phyloP scores from a whole-genome alignment of 345 rosid genomes.

The Euphorbia tirucalli region DNA sequence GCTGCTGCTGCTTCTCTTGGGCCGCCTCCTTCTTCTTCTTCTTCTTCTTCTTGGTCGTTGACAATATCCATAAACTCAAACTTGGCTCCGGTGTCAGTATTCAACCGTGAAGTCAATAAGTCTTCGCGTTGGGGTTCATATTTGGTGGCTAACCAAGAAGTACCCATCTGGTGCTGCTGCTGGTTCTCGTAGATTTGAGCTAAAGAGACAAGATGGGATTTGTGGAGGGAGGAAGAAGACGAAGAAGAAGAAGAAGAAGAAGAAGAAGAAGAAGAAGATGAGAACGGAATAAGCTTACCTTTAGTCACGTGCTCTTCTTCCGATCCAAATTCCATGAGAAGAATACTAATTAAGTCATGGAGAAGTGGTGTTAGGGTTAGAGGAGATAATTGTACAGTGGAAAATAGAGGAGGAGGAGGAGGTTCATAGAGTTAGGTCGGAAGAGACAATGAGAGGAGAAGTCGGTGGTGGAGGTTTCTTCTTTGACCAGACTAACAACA shows the following conservation, averaged over 20 bases:
- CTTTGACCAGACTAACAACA: conserved; percentile 21
- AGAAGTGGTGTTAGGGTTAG: conserved; percentile 1
- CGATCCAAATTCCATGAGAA: conserved; percentile 32
- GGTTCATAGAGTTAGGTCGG: background rate
- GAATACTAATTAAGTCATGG: background rate
- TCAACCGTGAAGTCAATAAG: conserved; percentile 8
- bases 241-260: conserved; percentile 24
- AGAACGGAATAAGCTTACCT: conserved; percentile 26
- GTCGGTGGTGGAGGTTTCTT: conserved; percentile 21
- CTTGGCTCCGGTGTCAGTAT: background rate
- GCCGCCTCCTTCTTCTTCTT: conserved; percentile 13
- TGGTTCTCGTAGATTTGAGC: conserved; percentile 16
- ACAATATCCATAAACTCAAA: conserved; percentile 20
- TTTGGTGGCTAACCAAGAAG: conserved; percentile 37
- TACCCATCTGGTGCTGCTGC: conserved; percentile 24
- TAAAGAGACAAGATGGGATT: background rate
- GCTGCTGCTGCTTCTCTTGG: conserved; percentile 11
- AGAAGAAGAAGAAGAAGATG: conserved; percentile 26
- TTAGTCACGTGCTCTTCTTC: conserved; percentile 31
- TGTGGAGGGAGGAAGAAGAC: conserved; percentile 14
- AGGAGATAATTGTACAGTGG: background rate
- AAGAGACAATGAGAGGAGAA: conserved; percentile 2
- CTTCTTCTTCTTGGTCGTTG: background rate
- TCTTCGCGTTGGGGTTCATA: conserved; percentile 28
- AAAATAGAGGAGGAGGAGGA: background rate